Conservation (phyloP, 768 basidiomycete species). For the Amanita subjunquillea region DNA sequence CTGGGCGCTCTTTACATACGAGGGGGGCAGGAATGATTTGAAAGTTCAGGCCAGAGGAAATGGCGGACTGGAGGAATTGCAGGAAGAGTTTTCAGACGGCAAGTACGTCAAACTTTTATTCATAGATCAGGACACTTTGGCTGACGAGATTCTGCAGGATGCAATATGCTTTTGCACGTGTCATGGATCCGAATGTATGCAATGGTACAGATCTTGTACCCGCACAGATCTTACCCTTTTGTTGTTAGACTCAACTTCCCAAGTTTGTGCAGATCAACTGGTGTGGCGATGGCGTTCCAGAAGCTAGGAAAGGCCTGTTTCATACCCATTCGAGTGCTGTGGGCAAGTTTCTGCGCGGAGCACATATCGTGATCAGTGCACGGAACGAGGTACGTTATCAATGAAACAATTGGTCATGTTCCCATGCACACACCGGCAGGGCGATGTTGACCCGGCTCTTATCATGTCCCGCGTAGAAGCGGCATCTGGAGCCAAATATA, state of each 20-base stretch:
- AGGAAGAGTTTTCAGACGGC: conserved; percentile 94
- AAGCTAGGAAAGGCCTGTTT: conserved; percentile 85
- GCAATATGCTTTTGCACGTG: conserved; percentile 85
- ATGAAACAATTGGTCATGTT: not conserved
- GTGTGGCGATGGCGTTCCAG: conserved; percentile 97
- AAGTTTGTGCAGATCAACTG: conserved; percentile 96
- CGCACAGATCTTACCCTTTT: not conserved
- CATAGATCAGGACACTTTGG: conserved; percentile 7
- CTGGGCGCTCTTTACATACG: conserved; percentile 76
- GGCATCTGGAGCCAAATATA: conserved; percentile 87
- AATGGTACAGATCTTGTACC: not conserved
- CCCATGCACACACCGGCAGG: conserved; percentile 25
- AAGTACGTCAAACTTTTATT: conserved; percentile 36
- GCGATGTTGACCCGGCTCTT: conserved; percentile 67
- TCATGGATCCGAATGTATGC: conserved; percentile 76
- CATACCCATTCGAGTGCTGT: conserved; percentile 80
- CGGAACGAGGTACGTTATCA: conserved; percentile 61
- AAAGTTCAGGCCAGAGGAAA: conserved; percentile 80
- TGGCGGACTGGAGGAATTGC: conserved; percentile 82
- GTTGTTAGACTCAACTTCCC: conserved; percentile 60
- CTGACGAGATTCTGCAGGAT: conserved; percentile 41
- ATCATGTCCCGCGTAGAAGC: conserved; percentile 86
- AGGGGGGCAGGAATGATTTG: conserved; percentile 74
- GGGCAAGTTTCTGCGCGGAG: conserved; percentile 67
- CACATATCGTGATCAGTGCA: conserved; percentile 80